Base-by-base conservation (phyloP, 2,329 filamentous ascomycete species). In the Zymoseptoria passerinii region DNA sequence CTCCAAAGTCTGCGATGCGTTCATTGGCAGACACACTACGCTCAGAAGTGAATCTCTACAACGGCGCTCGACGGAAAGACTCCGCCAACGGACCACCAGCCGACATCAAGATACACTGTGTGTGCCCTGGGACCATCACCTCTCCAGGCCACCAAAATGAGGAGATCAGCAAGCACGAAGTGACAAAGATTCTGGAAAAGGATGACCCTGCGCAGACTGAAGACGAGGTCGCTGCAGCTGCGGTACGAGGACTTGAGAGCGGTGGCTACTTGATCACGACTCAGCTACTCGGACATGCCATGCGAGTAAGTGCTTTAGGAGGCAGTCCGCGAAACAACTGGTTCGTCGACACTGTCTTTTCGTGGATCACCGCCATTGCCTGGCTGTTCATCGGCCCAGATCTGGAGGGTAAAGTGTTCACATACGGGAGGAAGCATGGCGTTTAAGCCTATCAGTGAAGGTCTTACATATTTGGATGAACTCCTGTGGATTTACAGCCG, bases 1-100 rank as follows among this genome's bases (percentile, higher is more conserved):
- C 92, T 2, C 81, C 87, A 57, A 99, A 99, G 76, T 86, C 86
- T 56, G 94, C 94, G 1, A 79, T 99, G 65, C 85, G 90, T 58
- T 87, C 85, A 16, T 80, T 99, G 13, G 88, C 88, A 56, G 94
- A 99, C 71, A 87, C 86, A 0, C 78, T 99, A 53, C 84, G 84
- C 20, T 89, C 92, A 70, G 94, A 99, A 75, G 77, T 95, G 50
- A 79, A 90, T 67, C 78, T 96, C 54, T 99, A 97, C 77, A 91
- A 92, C 50, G 87, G 82, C 50, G 78, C 81, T 19, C 75, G 80
- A 54, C 60, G 59, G n/a, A 63, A 63, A 48, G 74, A 73, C 40
- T 67, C 74, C 2, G 63, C 66, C 16, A 66, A 67, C 8, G 75
- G 77, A 1, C 78, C 80, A 0, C 73, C 87, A 55, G 83, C 87